These are phyloP conservation scores for Penicillium arizonense DNA, from an alignment of 495 filamentous ascomycete species.

Conservation along the genomic window DNA sequence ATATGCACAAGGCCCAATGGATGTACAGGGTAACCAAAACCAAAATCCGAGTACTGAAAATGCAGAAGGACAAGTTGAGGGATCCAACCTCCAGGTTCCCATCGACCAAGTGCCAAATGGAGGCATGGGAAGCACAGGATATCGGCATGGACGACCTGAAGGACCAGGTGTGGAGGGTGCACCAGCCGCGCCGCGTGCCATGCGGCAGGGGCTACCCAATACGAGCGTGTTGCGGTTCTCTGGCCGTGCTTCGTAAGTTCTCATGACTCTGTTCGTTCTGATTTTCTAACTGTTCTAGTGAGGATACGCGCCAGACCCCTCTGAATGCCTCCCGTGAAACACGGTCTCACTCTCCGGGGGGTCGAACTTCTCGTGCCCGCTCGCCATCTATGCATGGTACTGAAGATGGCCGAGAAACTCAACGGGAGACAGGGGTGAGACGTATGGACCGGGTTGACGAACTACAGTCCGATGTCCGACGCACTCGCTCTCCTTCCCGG, in stretches of 20 bases:
- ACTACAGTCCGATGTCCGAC: conserved; percentile 17
- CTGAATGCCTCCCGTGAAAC: conserved; percentile 15
- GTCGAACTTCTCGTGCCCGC: conserved; percentile 56
- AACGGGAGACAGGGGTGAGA: conserved; percentile 40
- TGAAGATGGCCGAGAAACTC: conserved; percentile 47
- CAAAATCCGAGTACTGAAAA: conserved; percentile 21
- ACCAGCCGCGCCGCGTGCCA: conserved; percentile 89
- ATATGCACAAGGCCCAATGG: conserved; percentile 12
- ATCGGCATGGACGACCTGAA: conserved; percentile 37
- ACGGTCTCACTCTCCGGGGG: conserved; percentile 46
- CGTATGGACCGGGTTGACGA: conserved; percentile 4
- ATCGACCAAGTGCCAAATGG: conserved; percentile 9
- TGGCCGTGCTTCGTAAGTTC: no score
- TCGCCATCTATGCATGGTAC: conserved; percentile 49
- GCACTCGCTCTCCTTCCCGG: conserved; percentile 52
- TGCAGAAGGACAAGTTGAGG: background rate
- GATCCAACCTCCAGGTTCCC: background rate
- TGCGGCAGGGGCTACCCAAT: conserved; percentile 82
- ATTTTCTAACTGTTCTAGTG: no score
- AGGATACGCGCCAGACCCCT: no score
- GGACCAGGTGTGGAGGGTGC: conserved; percentile 72
- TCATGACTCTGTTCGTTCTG: no score
- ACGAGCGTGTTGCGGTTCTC: conserved; percentile 53
- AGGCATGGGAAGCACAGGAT: conserved; percentile 23
- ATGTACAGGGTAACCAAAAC: conserved; percentile 8